Conservation (phyloP, 163 green algal genomes). For the Trebouxiophyceae sp. region DNA sequence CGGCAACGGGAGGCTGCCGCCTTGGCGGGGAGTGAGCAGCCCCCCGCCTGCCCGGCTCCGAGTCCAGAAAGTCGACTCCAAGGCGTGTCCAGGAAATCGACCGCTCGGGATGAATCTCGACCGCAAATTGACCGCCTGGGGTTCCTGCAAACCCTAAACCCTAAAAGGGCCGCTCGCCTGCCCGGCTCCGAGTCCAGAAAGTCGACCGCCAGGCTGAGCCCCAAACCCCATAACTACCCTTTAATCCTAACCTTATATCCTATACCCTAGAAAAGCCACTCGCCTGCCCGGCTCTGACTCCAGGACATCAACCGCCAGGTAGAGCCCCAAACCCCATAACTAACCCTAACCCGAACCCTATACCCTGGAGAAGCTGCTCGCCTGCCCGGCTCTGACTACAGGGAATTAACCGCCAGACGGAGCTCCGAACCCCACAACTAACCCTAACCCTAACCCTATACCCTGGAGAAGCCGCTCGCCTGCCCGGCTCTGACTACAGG, state of each 20-base stretch:
- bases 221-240: no score
- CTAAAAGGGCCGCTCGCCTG: conserved; percentile 15
- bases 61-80: conserved; percentile 46
- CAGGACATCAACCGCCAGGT: conserved; percentile 50
- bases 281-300: conserved; percentile 29
- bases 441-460: no score
- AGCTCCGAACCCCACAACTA: background rate
- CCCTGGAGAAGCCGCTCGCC: conserved; percentile 14
- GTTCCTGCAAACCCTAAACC: background rate
- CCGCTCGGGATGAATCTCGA: conserved; percentile 46
- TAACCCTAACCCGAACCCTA: no score
- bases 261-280: background rate
- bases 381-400: conserved; percentile 35
- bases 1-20: no score
- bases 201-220: conserved; percentile 49
- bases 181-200: conserved; percentile 43
- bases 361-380: conserved; percentile 7
- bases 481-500: conserved; percentile 9
- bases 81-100: conserved; percentile 55
- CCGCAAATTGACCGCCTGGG: no score
- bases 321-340: conserved; percentile 34
- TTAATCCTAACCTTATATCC: no score
- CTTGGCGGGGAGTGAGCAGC: no score
- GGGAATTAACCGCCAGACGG: conserved; percentile 23
- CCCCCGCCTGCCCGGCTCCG: conserved; percentile 25